Evolutionary conservation across 257 asterid genomes (phyloP).

Genomic region (Nicotiana attenuata): DNA sequence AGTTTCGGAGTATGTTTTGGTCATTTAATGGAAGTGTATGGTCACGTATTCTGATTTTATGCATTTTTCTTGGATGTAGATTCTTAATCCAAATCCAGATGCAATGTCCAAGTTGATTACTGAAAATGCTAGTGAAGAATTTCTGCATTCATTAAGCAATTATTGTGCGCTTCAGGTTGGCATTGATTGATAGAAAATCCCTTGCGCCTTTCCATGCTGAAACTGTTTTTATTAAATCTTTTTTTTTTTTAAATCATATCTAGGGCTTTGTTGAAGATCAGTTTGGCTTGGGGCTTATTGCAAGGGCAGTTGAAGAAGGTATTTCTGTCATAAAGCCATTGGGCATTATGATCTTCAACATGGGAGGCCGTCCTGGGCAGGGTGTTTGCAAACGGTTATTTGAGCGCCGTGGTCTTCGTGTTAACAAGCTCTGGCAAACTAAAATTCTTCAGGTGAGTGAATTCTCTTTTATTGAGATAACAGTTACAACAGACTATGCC

Average conservation of each 20-base stretch:
- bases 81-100: slow-evolving; percentile 97
- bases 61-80: slow-evolving; percentile 41
- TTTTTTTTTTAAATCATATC: slow-evolving; percentile 7
- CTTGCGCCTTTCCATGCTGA: neutral
- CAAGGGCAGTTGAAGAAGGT: slow-evolving; percentile 99
- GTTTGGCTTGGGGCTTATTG: slow-evolving; percentile 96
- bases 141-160: slow-evolving; percentile 76
- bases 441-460: slow-evolving; percentile 85
- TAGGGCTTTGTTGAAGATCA: slow-evolving; percentile 99
- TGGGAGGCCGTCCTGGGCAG: slow-evolving; percentile 99
- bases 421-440: slow-evolving; percentile 96
- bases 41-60: neutral
- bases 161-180: slow-evolving; percentile 95
- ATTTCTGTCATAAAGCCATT: slow-evolving; percentile 90
- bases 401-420: slow-evolving; percentile 94
- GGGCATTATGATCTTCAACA: slow-evolving; percentile 97
- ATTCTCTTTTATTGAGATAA: slow-evolving; percentile 1
- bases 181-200: neutral
- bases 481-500: slow-evolving; percentile 14
- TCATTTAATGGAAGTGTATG: neutral
- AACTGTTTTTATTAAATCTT: neutral
- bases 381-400: slow-evolving; percentile 93
- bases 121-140: slow-evolving; percentile 97
- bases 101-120: slow-evolving; percentile 97
- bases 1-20: neutral